Conservation (phyloP, 2,329 filamentous ascomycete species). For the Paradendryphiella salina region DNA sequence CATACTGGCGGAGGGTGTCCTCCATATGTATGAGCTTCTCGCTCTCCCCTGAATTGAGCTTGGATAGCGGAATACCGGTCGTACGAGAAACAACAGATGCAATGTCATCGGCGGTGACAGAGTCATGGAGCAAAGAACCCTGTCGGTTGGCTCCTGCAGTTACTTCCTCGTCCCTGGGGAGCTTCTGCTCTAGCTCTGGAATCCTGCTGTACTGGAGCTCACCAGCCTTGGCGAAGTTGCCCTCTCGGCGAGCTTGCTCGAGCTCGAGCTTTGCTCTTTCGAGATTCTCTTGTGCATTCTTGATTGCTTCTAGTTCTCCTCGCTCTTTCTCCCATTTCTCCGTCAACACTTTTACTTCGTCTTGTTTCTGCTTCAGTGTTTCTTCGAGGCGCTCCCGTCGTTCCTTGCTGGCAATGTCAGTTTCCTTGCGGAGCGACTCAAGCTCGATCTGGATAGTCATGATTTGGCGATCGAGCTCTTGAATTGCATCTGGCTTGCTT, state of each 20-base stretch:
- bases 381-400: constrained; percentile 82
- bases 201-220: constrained; percentile 89
- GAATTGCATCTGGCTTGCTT: constrained; percentile 93
- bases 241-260: constrained; percentile 82
- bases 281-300: constrained; percentile 83
- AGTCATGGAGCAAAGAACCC: constrained; percentile 80
- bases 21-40: constrained; percentile 97
- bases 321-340: constrained; percentile 90
- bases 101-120: constrained; percentile 94
- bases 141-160: constrained; percentile 31
- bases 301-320: constrained; percentile 81
- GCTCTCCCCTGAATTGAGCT: constrained; percentile 89
- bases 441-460: constrained; percentile 98
- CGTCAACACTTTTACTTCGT: constrained; percentile 73
- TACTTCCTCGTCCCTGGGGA: constrained; percentile 70
- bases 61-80: constrained; percentile 90
- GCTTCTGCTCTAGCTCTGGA: constrained; percentile 74
- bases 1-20: constrained; percentile 77
- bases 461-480: constrained; percentile 88
- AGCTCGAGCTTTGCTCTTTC: constrained; percentile 84
- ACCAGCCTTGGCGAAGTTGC: constrained; percentile 87
- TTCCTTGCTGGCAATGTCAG: constrained; percentile 84
- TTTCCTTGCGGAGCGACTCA: constrained; percentile 92
- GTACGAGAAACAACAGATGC: constrained; percentile 86
- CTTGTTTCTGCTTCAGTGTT: constrained; percentile 74